phyloP scores from a whole-genome alignment of 768 basidiomycete species.

The Exsudoporus frostii region DNA sequence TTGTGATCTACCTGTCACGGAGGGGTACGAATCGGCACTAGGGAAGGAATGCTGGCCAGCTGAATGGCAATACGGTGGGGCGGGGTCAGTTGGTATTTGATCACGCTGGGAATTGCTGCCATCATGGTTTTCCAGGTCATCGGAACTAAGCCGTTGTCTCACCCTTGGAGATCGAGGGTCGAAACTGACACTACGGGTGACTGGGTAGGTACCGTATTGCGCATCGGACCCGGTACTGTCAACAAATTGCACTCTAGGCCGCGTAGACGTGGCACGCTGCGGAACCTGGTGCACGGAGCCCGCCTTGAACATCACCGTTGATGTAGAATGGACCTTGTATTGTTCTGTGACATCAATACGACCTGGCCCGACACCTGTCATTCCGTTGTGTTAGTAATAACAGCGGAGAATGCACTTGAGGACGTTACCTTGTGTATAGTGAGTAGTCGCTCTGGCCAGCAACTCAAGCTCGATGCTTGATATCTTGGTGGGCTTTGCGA shows the following conservation, averaged over 20 bases:
- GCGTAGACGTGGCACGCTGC: conserved; percentile 12
- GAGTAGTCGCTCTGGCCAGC: conserved; percentile 63
- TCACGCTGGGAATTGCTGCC: background rate
- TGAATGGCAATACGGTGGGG: conserved; percentile 33
- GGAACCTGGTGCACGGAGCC: conserved; percentile 34
- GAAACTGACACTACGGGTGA: conserved; percentile 9
- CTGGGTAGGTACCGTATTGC: background rate
- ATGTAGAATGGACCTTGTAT: conserved; percentile 67
- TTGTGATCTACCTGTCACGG: background rate
- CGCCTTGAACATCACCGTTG: conserved; percentile 71
- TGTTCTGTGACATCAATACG: conserved; percentile 78
- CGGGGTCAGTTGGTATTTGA: conserved; percentile 14
- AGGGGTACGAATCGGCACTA: background rate
- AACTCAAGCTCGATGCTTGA: conserved; percentile 82
- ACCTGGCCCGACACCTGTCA: conserved; percentile 60
- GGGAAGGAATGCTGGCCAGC: background rate
- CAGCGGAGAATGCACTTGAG: background rate
- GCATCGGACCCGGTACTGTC: background rate
- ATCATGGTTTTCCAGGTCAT: background rate
- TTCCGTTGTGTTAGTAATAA: background rate
- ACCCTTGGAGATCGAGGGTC: conserved; percentile 6
- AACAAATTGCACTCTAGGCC: conserved; percentile 14
- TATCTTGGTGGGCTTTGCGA: conserved; percentile 79
- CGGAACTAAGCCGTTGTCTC: conserved; percentile 9
- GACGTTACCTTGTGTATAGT: conserved; percentile 82